Base-by-base conservation (phyloP, 192 early-diverging fungal species). In the Piromyces sp. region DNA sequence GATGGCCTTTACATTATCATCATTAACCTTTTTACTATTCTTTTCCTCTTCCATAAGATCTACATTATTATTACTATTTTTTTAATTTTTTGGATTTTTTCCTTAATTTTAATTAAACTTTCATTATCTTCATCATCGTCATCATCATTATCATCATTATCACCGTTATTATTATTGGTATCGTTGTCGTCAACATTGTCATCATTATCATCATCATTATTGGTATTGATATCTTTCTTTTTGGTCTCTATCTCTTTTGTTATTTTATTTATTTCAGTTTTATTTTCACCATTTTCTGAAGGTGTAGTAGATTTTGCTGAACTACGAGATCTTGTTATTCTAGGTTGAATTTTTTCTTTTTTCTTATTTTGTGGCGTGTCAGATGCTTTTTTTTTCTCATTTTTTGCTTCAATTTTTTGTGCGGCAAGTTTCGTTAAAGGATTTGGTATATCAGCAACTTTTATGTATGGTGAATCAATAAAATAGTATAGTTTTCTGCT, bases 401-500 rank as follows among this genome's bases (percentile, higher is more conserved):
- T 51, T 5, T 68, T 19, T n/a, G 17, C 9, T 68, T 68, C 51
- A 6, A 9, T n/a, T 68, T 68, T 68, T 17, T n/a, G 26, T 26
- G 26, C 17, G 26, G 51, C 19, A 68, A 68, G 51, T 68, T 68
- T 68, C 11, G 51, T 68, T 68, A 68, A n/a, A 0, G 51, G 51
- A 68, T 68, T 22, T 22, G 51, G 51, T 28, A 68, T 68, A n/a
- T 68, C 51, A n/a, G 51, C 51, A n/a, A 68, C 51, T 68, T 68
- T 19, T 68, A 68, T 68, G 26, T n/a, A 68, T 26, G 51, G 51
- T 28, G 51, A 68, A 68, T 68, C 92, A n/a, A 94, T 86, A 58
- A 92, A 94, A 83, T 94, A 94, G 83, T 93, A 90, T 36, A 93
- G 91, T 82, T 93, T 93, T 79, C 93, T 88, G 22, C 92, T 88